Base-by-base conservation (phyloP, 225 moss, liverwort and hornwort genomes). In the Antitrichia curtipendula region DNA sequence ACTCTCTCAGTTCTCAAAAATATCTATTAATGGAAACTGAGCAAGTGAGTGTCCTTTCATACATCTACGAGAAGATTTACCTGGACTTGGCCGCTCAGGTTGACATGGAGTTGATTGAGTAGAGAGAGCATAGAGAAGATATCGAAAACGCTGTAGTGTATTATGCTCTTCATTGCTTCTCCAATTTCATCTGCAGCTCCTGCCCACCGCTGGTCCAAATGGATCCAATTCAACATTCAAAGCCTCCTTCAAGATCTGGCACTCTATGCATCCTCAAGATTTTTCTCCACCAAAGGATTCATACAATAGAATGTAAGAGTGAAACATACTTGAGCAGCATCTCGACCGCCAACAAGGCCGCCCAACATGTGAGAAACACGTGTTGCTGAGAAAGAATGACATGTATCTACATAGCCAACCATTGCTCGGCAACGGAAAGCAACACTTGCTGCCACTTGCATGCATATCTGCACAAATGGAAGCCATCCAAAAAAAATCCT, bases 361-460 rank as follows among this genome's bases (percentile, higher is more conserved):
- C 93, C 93, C 91, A 97, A 82, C 91, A 99, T 95, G 82, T 95
- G 89, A 84, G 94, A 96, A 85, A 97, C 90, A 61, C 97, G 95
- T 61, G 91, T 91, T 58, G 94, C 94, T 85, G 95, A 99, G 86
- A 96, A 97, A 38, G 97, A 91, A 81, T 92, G 93, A 81, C 96
- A 94, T 62, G 96, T 96, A 81, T 99, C 97, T 34, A 99, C 89
- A 83, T 94, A 99, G 85, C 94, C 92, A 24, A 99, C 97, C 89
- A 87, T 83, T 43, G 94, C 90, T 85, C 86, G 79, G 88, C 89
- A 90, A 80, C 81, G 78, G 86, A 92, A 91, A 61, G 92, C 86
- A 73, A 94, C 94, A 87, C 89, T 94, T 56, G 98, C 97, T 88
- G 97, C 95, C 89, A 94, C 95, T 92, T 96, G 99, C 97, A 99